Evolutionary conservation across 129 eudicot species (phyloP), one percentile per base, ranked within the genome.

Genomic region (Ambrosia artemisiifolia): DNA sequence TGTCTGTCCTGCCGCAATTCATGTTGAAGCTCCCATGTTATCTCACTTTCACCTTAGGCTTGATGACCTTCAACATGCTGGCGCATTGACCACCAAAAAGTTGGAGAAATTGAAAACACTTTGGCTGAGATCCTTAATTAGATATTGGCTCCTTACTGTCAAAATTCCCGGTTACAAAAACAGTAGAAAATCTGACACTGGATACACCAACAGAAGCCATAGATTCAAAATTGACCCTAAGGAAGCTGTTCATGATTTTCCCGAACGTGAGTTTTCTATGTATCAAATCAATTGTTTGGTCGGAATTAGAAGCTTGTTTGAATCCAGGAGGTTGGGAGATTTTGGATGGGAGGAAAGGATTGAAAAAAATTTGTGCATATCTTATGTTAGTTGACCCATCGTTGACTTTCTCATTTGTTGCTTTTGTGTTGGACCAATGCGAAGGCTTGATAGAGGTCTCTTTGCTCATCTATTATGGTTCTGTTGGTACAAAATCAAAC

Each of bases 361-460:
- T 82, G 67, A 88, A 85, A 57, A 59, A 35, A 44, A 38, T 88
- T n/a, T 67, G 53, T 50, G 88, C 85, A 5, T 85, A 82, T 79
- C 18, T 88, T 63, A 57, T 73, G 34, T 73, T 85, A 18, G 68
- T 3, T 55, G 35, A 55, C 62, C 62, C 35, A 14, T 10, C 34
- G 14, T 19, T 55, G 34, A 59, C 40, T 32, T 46, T 88, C 12
- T 80, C 88, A 16, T 70, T 44, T 28, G 71, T 88, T 46, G 75
- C 71, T 11, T 63, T 50, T 20, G 48, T 88, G 56, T 54, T 88
- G 82, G 80, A 80, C 56, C 85, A 34, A 14, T 86, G 83, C 32
- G 24, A 75, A 33, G 53, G 65, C 51, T 70, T 86, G 72, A 65
- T 76, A 9, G 69, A 67, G 60, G 63, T 83, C 78, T 75, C 72